Evolutionary conservation across 176 grass and related monocot genomes (phyloP).

Genomic region (Aegilops sharonensis): DNA sequence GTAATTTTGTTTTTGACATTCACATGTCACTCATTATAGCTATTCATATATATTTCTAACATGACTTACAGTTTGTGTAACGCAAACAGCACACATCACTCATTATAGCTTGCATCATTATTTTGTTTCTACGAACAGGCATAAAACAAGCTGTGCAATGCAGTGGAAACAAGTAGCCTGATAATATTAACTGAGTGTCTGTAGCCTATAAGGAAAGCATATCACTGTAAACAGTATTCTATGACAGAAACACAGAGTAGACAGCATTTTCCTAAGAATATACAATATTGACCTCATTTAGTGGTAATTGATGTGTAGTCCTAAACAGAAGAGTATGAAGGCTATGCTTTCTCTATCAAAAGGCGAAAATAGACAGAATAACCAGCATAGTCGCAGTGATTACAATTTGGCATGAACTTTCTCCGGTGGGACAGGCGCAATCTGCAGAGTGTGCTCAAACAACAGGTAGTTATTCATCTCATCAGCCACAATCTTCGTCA

Average conservation of each 20-base stretch:
- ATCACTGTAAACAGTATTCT: neutral
- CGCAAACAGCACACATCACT: neutral
- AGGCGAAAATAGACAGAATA: neutral
- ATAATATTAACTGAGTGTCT: neutral
- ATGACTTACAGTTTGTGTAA: neutral
- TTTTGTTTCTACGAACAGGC: neutral
- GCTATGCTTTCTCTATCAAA: neutral
- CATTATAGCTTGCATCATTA: neutral
- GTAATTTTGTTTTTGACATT: neutral
- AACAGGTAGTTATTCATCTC: constrained; percentile 92
- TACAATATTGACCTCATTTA: neutral
- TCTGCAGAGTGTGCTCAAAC: constrained; percentile 81
- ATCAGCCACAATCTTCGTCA: constrained; percentile 80
- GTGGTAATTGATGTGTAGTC: neutral
- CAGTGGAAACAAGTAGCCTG: neutral
- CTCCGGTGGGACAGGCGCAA: constrained; percentile 54
- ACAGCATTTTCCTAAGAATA: neutral
- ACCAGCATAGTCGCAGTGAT: neutral
- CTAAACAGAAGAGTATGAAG: neutral
- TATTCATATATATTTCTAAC: neutral
- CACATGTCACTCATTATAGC: neutral
- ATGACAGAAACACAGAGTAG: neutral
- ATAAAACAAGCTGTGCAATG: neutral
- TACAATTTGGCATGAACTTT: constrained; percentile 87
- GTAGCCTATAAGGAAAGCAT: neutral